Evolutionary conservation across 2,329 filamentous ascomycete species (phyloP).

Genomic region (Fusarium humuli): DNA sequence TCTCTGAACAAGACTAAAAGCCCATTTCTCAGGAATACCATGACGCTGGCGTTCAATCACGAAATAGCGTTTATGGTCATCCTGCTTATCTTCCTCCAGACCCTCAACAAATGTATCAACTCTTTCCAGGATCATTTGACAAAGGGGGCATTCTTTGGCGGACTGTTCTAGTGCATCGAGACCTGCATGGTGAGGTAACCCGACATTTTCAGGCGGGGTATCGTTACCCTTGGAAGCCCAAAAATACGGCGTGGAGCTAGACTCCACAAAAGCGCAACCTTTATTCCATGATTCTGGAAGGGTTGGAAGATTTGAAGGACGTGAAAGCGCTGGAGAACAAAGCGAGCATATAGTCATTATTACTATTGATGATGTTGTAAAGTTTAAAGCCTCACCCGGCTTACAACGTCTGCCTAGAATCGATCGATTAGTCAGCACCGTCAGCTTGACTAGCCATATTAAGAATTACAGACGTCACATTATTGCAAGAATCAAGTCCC

Average conservation of each 20-base stretch:
- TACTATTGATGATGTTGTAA: background rate
- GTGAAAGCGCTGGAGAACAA: background rate
- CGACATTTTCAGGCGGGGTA: background rate
- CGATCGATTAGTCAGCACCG: background rate
- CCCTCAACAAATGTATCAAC: background rate
- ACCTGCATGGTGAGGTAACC: background rate
- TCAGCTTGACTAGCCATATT: background rate
- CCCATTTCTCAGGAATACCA: background rate
- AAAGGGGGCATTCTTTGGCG: background rate
- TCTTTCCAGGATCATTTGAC: background rate
- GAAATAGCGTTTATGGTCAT: background rate
- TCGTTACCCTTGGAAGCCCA: background rate
- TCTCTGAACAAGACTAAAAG: slow-evolving; percentile 2
- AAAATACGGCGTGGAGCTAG: background rate
- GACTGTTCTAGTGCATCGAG: background rate
- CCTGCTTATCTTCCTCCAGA: background rate
- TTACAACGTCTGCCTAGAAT: background rate
- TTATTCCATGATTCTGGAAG: background rate
- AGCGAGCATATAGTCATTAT: background rate
- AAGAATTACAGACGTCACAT: background rate
- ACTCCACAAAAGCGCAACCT: background rate
- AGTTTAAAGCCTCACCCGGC: background rate
- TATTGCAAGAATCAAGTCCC: background rate
- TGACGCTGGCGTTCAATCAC: background rate
- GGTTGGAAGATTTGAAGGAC: background rate